phyloP scores from a whole-genome alignment of 441 rosid genomes.

The Erodium moschatum region DNA sequence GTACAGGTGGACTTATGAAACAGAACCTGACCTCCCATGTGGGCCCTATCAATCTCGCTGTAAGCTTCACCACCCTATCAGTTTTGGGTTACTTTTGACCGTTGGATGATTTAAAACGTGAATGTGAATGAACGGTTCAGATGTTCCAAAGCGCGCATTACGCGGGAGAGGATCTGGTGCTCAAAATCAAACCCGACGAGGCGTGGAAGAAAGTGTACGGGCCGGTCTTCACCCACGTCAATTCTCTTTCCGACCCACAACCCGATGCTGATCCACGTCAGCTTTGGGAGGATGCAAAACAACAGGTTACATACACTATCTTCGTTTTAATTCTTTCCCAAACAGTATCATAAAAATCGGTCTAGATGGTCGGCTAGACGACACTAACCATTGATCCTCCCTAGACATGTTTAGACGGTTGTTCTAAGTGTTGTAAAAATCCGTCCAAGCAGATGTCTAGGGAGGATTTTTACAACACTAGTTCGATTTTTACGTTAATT shows the following conservation, averaged over 20 bases:
- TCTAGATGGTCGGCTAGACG: too few relatives aligned
- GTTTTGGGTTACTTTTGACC: too few relatives aligned
- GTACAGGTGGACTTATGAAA: slow-evolving; percentile 72
- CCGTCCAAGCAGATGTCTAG: too few relatives aligned
- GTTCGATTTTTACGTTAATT: too few relatives aligned
- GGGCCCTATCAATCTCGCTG: slow-evolving; percentile 71
- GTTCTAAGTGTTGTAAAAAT: too few relatives aligned
- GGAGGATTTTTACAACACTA: too few relatives aligned
- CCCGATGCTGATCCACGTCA: slow-evolving; percentile 26
- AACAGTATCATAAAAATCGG: too few relatives aligned
- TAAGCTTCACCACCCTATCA: slow-evolving; percentile 16
- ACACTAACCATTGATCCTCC: too few relatives aligned
- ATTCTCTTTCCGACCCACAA: slow-evolving; percentile 29
- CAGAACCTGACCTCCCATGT: slow-evolving; percentile 89
- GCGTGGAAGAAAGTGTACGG: slow-evolving; percentile 89
- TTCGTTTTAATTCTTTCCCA: too few relatives aligned
- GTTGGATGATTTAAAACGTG: too few relatives aligned
- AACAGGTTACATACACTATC: slow-evolving; percentile 35
- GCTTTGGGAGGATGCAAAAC: slow-evolving; percentile 76
- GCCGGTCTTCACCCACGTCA: slow-evolving; percentile 59
- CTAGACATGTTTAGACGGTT: too few relatives aligned
- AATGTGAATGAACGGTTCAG: slow-evolving; percentile 24
- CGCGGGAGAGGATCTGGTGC: slow-evolving; percentile 64
- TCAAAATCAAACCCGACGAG: slow-evolving; percentile 47
- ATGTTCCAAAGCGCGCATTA: slow-evolving; percentile 84